Evolutionary conservation across 2,329 filamentous ascomycete genomes (phyloP), one percentile per base, ranked within the genome.

Genomic region (Microthyrium microscopicum): DNA sequence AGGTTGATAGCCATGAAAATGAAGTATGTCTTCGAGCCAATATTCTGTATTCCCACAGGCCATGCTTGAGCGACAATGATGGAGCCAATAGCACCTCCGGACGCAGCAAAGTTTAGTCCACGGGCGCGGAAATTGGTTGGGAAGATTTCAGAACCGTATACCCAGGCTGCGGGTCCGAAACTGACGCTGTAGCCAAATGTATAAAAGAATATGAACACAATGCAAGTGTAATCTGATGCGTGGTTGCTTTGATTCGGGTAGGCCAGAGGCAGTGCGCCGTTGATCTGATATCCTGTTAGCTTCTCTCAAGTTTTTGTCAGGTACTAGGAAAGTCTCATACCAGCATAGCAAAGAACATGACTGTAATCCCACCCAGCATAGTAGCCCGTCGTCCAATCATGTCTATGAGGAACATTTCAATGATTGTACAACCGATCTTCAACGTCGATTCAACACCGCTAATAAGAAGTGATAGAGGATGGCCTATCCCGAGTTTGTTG

Each of bases 71-170:
- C 59, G 2, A 64, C 63, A 19, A 68, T 51, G 31, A 71, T 61
- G 19, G 66, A 64, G 0, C 66, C 68, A 24, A 70, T 56, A n/a
- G 67, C 59, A 16, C 64, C 64, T 0, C 58, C 65, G 0, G 64
- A 65, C 1, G 68, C 65, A 0, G 66, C 58, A 25, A 71, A 57
- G 45, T 66, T 71, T 33, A 72, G 57, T 3, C 67, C 68, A 1
- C 63, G 58, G 3, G 68, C 66, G 8, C 68, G 62, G n/a, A 68
- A 55, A 4, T 64, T 53, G 0, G 67, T 70, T 3, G 67, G 67
- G 43, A 73, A 71, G 40, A 72, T 71, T 58, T 73, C 68, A 0
- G 66, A 60, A n/a, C 64, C 64, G 39, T 72, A 72, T 0, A 72
- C 64, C 68, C 68, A 73, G 0, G 66, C 57, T 1, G 65, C 61